Base-by-base conservation (phyloP, 768 basidiomycete species). In the Leccinum incarnatum region DNA sequence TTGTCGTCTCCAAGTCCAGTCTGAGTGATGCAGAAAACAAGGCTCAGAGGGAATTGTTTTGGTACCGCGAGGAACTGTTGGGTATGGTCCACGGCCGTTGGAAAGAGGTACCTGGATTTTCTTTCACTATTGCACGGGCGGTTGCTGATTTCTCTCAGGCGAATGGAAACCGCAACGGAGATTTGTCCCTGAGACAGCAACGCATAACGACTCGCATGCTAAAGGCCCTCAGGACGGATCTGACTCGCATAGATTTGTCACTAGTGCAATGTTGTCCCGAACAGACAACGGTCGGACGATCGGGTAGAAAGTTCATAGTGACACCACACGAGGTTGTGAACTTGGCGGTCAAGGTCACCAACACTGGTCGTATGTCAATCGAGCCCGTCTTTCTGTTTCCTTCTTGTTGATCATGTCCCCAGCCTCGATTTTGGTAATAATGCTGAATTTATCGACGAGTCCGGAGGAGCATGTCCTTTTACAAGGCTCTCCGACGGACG, bases 11-110 rank as follows among this genome's bases (percentile, higher is more conserved):
- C 25, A 90, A 91, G 64, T 83, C 87, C 5, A 81, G 77, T 51
- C 74, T 91, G 58, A 81, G 87, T 1, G 69, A 74, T 11, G 75
- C 73, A 48, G 87, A 92, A 63, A 81, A 88, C 60, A 78, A 77
- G 46, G 68, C 78, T 10, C 88, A 93, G 69, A 80, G 86, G 40
- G 91, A 94, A 68, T 70, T 95, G 15, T 99, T 98, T 76, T 99
- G 97, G 97, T 96, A 97, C 70, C 81, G 95, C 36, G 95, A 99
- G 71, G 86, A 88, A 62, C 75, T 99, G 10, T 82, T 98, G 66
- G 83, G 83, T 49, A 74, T 76, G 52, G 70, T 98, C 14, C 77
- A 75, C 12, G 88, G 88, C 10, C 78, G 77, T 17, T 99, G 97
- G 97, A 82, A 82, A 67, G 97, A 98, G 83, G 95, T 93, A 45